Evolutionary conservation across 345 rosid genomes (phyloP).

Genomic region (Gynandropsis gynandra): DNA sequence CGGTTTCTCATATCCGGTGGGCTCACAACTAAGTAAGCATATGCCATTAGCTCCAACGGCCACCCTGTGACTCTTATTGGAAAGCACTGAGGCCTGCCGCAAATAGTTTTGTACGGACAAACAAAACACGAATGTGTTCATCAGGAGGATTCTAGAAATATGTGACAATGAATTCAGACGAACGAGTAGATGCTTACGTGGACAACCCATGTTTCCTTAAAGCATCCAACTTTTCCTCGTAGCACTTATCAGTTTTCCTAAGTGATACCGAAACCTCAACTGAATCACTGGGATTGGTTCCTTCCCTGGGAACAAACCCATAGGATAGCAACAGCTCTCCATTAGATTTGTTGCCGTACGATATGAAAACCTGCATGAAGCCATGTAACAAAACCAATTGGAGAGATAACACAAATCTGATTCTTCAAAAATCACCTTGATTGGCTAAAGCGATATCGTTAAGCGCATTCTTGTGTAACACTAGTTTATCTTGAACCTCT

Average conservation of each 20-base stretch:
- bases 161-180: background rate
- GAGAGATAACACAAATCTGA: constrained; percentile 13
- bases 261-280: constrained; percentile 70
- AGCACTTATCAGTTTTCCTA: constrained; percentile 67
- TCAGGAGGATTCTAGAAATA: background rate
- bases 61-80: constrained; percentile 83
- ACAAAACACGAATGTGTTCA: constrained; percentile 9
- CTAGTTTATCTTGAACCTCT: constrained; percentile 6
- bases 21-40: constrained; percentile 78
- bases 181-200: constrained; percentile 37
- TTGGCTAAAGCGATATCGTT: background rate
- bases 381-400: constrained; percentile 16
- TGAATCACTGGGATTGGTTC: constrained; percentile 84
- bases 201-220: constrained; percentile 71
- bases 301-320: constrained; percentile 92
- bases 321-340: constrained; percentile 89
- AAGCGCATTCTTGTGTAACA: background rate
- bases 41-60: constrained; percentile 90
- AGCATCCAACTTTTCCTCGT: constrained; percentile 71
- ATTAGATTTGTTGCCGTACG: constrained; percentile 87
- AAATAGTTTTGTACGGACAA: constrained; percentile 1
- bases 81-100: constrained; percentile 66
- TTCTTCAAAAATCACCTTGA: constrained; percentile 2
- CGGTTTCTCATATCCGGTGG: constrained; percentile 69
- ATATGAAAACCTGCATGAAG: constrained; percentile 82